phyloP scores from a whole-genome alignment of 2,329 filamentous ascomycete species.

The Paecilomyces dactylethromorphus region DNA sequence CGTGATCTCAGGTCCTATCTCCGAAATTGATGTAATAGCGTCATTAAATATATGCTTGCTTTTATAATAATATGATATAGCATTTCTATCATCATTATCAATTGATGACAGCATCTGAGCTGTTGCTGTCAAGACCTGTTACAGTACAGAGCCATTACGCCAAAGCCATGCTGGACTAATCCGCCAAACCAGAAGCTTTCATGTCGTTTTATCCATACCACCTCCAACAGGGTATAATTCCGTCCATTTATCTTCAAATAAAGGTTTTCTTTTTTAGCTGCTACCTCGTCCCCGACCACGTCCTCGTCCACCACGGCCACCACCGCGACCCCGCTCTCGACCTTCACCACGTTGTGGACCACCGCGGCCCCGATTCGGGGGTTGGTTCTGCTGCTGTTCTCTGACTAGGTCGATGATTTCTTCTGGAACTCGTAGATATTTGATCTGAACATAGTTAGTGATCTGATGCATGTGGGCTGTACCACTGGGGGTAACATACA shows the following conservation, averaged over 20 bases:
- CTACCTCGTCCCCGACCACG: constrained; percentile 38
- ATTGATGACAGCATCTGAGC: not conserved
- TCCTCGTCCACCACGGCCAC: constrained; percentile 37
- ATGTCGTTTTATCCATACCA: constrained; percentile 17
- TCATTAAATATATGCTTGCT: not conserved
- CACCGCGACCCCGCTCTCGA: constrained; percentile 34
- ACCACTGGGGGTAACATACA: constrained; percentile 47
- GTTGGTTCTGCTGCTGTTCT: constrained; percentile 76
- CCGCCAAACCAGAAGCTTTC: constrained; percentile 19
- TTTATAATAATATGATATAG: not conserved
- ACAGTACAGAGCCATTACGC: constrained; percentile 18
- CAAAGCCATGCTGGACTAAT: constrained; percentile 32
- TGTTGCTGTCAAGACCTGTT: not conserved
- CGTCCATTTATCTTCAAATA: constrained; percentile 8
- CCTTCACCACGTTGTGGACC: constrained; percentile 28
- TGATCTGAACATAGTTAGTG: constrained; percentile 60
- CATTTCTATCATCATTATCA: not conserved
- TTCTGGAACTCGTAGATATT: constrained; percentile 92
- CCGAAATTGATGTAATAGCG: not conserved
- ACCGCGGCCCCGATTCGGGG: constrained; percentile 35
- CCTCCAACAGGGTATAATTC: constrained; percentile 30
- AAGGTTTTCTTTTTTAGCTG: constrained; percentile 16
- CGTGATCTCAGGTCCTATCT: constrained; percentile 1
- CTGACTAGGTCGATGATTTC: constrained; percentile 93
- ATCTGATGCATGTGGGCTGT: not conserved